A percentile compares a stretch with the other conserved stretches of the same genome.
Conservation (phyloP, 345 rosid genomes). For the Turnera subulata region DNA sequence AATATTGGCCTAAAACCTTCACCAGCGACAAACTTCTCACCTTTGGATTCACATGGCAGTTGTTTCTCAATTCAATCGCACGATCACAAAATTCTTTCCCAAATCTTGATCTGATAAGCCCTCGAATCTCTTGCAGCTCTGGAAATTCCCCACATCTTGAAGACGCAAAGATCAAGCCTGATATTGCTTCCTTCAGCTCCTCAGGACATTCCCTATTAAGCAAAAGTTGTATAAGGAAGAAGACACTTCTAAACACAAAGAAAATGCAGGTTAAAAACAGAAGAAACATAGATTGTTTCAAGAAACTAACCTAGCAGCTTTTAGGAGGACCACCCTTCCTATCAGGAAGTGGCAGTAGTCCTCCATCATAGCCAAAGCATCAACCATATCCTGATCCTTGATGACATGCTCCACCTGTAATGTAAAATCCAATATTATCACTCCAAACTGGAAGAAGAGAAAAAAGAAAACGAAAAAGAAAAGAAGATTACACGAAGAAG, state of each 20-base stretch:
- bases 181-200: constrained; percentile 71
- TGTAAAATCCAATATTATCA: background rate
- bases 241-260: background rate
- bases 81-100: constrained; percentile 77
- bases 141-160: constrained; percentile 89
- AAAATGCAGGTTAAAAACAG: background rate
- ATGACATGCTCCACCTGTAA: constrained; percentile 60
- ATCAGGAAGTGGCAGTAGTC: constrained; percentile 54
- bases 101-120: constrained; percentile 47
- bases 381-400: constrained; percentile 66
- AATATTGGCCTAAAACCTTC: no score
- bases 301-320: constrained; percentile 39
- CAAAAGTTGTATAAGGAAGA: background rate
- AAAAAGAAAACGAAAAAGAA: background rate
- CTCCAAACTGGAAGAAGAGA: background rate
- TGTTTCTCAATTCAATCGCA: constrained; percentile 68
- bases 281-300: background rate
- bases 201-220: constrained; percentile 60
- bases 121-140: constrained; percentile 83
- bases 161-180: constrained; percentile 67
- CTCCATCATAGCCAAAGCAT: constrained; percentile 58
- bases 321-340: constrained; percentile 59
- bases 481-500: constrained; percentile 47
- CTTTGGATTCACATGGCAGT: constrained; percentile 64
- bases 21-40: constrained; percentile 33